Conservation (phyloP, 805 yeast genomes). For the Yarrowia keelungensis region DNA sequence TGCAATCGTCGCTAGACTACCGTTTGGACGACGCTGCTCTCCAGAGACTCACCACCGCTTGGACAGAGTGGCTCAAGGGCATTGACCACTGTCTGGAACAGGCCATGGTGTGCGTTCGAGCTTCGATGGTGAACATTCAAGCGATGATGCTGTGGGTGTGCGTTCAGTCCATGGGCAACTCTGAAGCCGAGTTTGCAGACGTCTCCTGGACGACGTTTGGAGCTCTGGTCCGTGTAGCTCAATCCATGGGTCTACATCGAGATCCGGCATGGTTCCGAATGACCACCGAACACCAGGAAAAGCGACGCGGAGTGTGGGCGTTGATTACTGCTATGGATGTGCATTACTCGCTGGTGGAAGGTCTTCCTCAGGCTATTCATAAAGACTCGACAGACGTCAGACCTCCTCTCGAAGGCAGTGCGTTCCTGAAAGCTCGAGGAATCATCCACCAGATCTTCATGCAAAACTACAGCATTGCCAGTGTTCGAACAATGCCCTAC, state of each 20-base stretch:
- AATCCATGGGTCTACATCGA: slow-evolving; percentile 51
- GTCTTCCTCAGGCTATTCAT: slow-evolving; percentile 47
- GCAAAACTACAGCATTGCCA: slow-evolving; percentile 41
- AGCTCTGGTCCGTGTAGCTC: slow-evolving; percentile 47
- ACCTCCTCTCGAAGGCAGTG: slow-evolving; percentile 45
- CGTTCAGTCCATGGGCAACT: slow-evolving; percentile 43
- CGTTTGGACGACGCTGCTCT: slow-evolving; percentile 44
- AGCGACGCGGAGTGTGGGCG: slow-evolving; percentile 47
- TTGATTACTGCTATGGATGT: slow-evolving; percentile 44
- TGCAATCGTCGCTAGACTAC: slow-evolving; percentile 45
- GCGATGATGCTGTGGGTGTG: slow-evolving; percentile 48
- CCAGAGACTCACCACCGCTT: slow-evolving; percentile 42
- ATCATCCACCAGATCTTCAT: slow-evolving; percentile 41
- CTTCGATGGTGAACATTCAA: slow-evolving; percentile 46
- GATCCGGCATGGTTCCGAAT: slow-evolving; percentile 50
- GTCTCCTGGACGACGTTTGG: slow-evolving; percentile 48
- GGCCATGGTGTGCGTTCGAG: slow-evolving; percentile 47
- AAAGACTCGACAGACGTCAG: slow-evolving; percentile 46
- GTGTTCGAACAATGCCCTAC: slow-evolving; percentile 44
- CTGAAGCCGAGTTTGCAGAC: slow-evolving; percentile 44
- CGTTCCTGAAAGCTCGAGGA: slow-evolving; percentile 44
- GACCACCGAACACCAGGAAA: slow-evolving; percentile 47
- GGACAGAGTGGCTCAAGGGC: slow-evolving; percentile 46
- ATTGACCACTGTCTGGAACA: slow-evolving; percentile 47
- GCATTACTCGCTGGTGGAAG: slow-evolving; percentile 46